Conservation (phyloP, 169 alveolate genomes). For the Theileria luwenshuni region DNA sequence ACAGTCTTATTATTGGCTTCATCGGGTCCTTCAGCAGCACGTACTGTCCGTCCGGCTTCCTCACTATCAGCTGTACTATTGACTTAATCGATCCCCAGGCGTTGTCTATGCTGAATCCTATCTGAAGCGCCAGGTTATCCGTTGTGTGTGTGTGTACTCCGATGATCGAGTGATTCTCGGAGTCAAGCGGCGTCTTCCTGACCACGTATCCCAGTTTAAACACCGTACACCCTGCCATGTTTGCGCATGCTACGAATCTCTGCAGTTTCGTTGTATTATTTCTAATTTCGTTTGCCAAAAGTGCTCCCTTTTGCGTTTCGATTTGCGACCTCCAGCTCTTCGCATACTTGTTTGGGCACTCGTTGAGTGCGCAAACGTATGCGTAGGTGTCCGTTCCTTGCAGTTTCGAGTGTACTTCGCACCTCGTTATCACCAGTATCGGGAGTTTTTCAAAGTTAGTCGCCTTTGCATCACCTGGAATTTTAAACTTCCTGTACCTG, state of each 20-base stretch:
- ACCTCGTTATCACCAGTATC: constrained; percentile 71
- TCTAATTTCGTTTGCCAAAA: constrained; percentile 84
- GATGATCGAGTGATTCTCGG: constrained; percentile 81
- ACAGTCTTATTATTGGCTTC: constrained; percentile 84
- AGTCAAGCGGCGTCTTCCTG: constrained; percentile 82
- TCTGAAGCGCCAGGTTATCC: constrained; percentile 86
- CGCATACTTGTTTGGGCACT: constrained; percentile 79
- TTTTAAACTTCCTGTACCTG: constrained; percentile 83
- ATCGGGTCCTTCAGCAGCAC: constrained; percentile 87
- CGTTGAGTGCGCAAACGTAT: constrained; percentile 84
- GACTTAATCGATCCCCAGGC: constrained; percentile 89
- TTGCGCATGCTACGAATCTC: constrained; percentile 87
- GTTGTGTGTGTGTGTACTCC: constrained; percentile 87
- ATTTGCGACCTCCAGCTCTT: constrained; percentile 86
- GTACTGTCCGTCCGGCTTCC: constrained; percentile 87
- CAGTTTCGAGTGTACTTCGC: constrained; percentile 79
- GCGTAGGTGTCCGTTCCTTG: constrained; percentile 73
- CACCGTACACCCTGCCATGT: constrained; percentile 86
- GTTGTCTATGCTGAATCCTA: constrained; percentile 86
- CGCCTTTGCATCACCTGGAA: constrained; percentile 79
- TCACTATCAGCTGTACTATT: constrained; percentile 76
- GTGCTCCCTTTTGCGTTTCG: constrained; percentile 87
- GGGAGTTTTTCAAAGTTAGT: constrained; percentile 51
- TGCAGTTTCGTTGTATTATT: constrained; percentile 87
- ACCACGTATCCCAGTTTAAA: constrained; percentile 85